Evolutionary conservation across 1,284 basidiomycete species (phyloP).

Genomic region (Cronartium ribicola): DNA sequence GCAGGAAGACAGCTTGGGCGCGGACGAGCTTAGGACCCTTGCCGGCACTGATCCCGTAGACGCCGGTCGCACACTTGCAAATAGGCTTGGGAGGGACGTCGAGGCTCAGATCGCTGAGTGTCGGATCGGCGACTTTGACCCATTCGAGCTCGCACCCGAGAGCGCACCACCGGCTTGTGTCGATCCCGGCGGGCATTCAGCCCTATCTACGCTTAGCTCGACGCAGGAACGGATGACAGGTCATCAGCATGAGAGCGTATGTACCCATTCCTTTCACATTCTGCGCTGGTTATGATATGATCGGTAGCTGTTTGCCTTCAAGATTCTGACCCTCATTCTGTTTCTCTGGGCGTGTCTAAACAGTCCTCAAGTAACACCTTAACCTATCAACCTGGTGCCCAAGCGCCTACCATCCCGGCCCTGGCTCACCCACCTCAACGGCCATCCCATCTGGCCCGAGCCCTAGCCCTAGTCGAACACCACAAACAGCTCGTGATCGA

Average conservation of each 20-base stretch:
- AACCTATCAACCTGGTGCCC: not conserved
- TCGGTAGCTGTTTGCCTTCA: not conserved
- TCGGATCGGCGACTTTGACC: slow-evolving; percentile 30
- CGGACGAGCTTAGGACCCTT: not conserved
- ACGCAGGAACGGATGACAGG: too few relatives aligned
- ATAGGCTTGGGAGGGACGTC: not conserved
- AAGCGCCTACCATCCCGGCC: not conserved
- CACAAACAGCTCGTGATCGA: slow-evolving; percentile 19
- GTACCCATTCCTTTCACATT: not conserved
- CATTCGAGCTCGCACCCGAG: not conserved
- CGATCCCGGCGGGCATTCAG: not conserved
- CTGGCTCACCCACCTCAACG: not conserved
- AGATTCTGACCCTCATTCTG: not conserved
- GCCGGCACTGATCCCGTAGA: slow-evolving; percentile 22
- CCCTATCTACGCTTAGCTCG: too few relatives aligned
- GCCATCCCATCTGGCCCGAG: slow-evolving; percentile 13
- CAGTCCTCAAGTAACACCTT: not conserved
- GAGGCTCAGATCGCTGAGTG: slow-evolving; percentile 13
- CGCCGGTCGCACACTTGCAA: slow-evolving; percentile 5
- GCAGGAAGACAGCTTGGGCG: not conserved
- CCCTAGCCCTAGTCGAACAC: slow-evolving; percentile 11
- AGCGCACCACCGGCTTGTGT: not conserved
- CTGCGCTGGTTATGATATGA: not conserved
- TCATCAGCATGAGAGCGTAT: not conserved
- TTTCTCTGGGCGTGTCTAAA: not conserved